Evolutionary conservation across 495 filamentous ascomycete species (phyloP).

Genomic region (Aspergillus haitiensis): DNA sequence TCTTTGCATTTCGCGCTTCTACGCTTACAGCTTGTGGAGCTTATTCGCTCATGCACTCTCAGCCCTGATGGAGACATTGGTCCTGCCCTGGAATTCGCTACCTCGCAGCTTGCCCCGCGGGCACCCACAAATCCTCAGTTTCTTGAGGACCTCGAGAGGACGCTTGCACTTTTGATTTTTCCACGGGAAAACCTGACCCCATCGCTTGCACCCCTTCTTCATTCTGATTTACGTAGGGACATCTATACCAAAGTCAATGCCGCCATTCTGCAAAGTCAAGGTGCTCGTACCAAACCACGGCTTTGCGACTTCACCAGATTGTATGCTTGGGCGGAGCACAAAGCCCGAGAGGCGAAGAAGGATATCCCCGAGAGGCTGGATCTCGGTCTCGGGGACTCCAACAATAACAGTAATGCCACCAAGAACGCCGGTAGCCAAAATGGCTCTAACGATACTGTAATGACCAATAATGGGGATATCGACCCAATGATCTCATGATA

Average conservation of each 20-base stretch:
- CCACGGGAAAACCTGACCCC: slow-evolving; percentile 73
- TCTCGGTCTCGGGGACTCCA: slow-evolving; percentile 60
- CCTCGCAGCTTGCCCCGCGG: slow-evolving; percentile 78
- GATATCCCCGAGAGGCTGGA: slow-evolving; percentile 72
- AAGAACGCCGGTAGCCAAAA: slow-evolving; percentile 34
- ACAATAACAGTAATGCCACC: slow-evolving; percentile 28
- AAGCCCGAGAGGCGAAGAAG: slow-evolving; percentile 69
- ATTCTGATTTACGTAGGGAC: slow-evolving; percentile 75
- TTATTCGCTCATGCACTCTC: slow-evolving; percentile 75
- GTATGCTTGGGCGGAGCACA: slow-evolving; percentile 81
- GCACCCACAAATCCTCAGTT: slow-evolving; percentile 81
- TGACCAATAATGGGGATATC: slow-evolving; percentile 50
- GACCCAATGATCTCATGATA: slow-evolving; percentile 60
- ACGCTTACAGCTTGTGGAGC: slow-evolving; percentile 86
- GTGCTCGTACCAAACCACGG: slow-evolving; percentile 72
- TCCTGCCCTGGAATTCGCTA: slow-evolving; percentile 84
- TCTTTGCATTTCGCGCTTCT: slow-evolving; percentile 89
- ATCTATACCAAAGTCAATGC: slow-evolving; percentile 83
- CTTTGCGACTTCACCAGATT: slow-evolving; percentile 76
- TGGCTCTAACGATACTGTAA: slow-evolving; percentile 43
- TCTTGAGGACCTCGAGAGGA: slow-evolving; percentile 83
- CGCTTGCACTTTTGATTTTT: slow-evolving; percentile 90
- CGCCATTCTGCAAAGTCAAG: slow-evolving; percentile 73
- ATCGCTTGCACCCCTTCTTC: slow-evolving; percentile 70
- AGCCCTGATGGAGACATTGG: slow-evolving; percentile 69